These are phyloP conservation scores for Olyra latifolia DNA, from an alignment of 176 grass and related monocot genomes.

Conservation along the genomic window DNA sequence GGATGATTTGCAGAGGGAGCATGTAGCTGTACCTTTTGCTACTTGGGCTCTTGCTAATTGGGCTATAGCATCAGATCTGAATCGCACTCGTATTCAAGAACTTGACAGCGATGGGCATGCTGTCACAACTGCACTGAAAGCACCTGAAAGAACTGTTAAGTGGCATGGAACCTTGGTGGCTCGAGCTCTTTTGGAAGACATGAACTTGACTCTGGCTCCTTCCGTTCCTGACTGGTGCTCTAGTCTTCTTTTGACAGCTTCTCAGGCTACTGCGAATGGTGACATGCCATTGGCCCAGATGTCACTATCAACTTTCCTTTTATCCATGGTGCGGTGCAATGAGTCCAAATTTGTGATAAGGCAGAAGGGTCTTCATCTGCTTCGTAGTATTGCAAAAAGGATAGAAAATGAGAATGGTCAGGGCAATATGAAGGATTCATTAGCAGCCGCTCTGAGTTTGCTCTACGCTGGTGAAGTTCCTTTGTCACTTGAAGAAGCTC, in stretches of 20 bases:
- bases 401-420: slow-evolving; percentile 65
- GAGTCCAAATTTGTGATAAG: slow-evolving; percentile 80
- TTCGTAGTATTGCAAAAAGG: slow-evolving; percentile 80
- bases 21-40: slow-evolving; percentile 98
- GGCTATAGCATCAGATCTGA: slow-evolving; percentile 83
- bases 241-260: slow-evolving; percentile 94
- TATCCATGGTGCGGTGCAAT: slow-evolving; percentile 75
- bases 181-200: slow-evolving; percentile 76
- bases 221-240: slow-evolving; percentile 84
- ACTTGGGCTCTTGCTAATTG: slow-evolving; percentile 98
- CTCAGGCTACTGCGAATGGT: slow-evolving; percentile 68
- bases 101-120: slow-evolving; percentile 82
- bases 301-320: slow-evolving; percentile 81
- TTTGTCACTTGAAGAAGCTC: slow-evolving; percentile 86
- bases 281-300: slow-evolving; percentile 77
- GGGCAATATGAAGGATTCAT: slow-evolving; percentile 71
- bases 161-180: slow-evolving; percentile 92
- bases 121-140: slow-evolving; percentile 74
- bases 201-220: slow-evolving; percentile 58
- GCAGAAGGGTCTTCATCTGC: slow-evolving; percentile 79
- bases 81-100: slow-evolving; percentile 86
- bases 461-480: slow-evolving; percentile 80
- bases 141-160: slow-evolving; percentile 92
- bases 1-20: slow-evolving; percentile 97
- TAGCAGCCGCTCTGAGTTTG: slow-evolving; percentile 66